phyloP scores from a whole-genome alignment of 129 eudicot genomes.

The Kitagawia praeruptora region DNA sequence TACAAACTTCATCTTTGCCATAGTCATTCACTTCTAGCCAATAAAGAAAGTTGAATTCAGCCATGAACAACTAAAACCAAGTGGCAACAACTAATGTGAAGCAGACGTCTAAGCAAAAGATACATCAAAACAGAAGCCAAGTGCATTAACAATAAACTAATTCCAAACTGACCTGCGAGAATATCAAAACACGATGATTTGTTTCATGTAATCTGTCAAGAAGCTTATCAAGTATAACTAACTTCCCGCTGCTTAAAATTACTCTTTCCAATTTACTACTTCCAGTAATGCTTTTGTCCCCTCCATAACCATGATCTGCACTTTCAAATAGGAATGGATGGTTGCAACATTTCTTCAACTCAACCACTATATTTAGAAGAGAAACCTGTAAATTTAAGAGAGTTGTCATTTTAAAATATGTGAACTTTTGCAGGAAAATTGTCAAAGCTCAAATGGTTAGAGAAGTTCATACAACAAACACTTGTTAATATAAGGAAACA shows the following conservation, averaged over 20 bases:
- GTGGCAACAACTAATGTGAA: neutral
- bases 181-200: constrained; percentile 91
- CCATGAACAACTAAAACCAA: neutral
- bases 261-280: constrained; percentile 85
- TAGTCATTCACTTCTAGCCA: neutral
- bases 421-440: neutral
- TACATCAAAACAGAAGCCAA: neutral
- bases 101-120: neutral
- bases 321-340: constrained; percentile 98
- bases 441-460: neutral
- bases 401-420: constrained; percentile 1
- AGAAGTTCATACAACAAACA: neutral
- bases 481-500: neutral
- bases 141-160: neutral
- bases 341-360: constrained; percentile 98
- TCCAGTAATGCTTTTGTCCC: constrained; percentile 66
- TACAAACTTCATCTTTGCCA: neutral
- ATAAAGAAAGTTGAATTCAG: neutral
- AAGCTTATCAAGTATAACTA: constrained; percentile 90
- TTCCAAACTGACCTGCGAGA: constrained; percentile 69
- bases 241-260: constrained; percentile 91
- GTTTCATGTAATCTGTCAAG: constrained; percentile 84
- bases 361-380: constrained; percentile 91
- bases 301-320: constrained; percentile 99
- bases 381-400: constrained; percentile 58